Conservation (phyloP, 2,329 filamentous ascomycete species). For the Fusarium fujikuroi region DNA sequence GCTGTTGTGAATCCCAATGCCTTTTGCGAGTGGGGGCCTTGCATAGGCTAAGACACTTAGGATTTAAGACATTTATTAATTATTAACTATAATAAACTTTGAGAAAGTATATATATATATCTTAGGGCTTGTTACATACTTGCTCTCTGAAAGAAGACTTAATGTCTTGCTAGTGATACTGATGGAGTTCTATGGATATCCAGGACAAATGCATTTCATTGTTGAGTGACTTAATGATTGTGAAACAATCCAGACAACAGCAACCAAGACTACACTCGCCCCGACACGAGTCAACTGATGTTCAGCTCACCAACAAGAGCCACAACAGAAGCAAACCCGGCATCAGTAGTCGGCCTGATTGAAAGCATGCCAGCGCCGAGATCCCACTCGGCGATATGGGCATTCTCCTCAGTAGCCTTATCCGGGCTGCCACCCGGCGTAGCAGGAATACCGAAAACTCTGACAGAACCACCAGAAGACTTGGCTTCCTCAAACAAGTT, state of each 20-base stretch:
- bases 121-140: neutral
- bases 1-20: neutral
- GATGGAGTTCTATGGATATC: neutral
- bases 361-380: constrained; percentile 3
- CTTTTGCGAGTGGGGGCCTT: neutral
- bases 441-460: constrained; percentile 32
- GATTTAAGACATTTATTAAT: too few species aligned
- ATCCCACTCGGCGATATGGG: constrained; percentile 35
- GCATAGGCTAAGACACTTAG: neutral
- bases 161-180: neutral
- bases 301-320: constrained; percentile 34
- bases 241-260: neutral
- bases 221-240: neutral
- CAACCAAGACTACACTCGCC: neutral
- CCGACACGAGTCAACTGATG: constrained; percentile 5
- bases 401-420: constrained; percentile 28
- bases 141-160: neutral
- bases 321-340: constrained; percentile 33
- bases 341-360: constrained; percentile 21
- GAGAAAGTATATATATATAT: neutral
- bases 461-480: constrained; percentile 13
- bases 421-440: constrained; percentile 27
- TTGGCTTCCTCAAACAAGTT: constrained; percentile 24
- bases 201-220: neutral
- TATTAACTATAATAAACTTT: too few species aligned